Base-by-base conservation (phyloP, 768 basidiomycete species). In the Baorangia bicolor region DNA sequence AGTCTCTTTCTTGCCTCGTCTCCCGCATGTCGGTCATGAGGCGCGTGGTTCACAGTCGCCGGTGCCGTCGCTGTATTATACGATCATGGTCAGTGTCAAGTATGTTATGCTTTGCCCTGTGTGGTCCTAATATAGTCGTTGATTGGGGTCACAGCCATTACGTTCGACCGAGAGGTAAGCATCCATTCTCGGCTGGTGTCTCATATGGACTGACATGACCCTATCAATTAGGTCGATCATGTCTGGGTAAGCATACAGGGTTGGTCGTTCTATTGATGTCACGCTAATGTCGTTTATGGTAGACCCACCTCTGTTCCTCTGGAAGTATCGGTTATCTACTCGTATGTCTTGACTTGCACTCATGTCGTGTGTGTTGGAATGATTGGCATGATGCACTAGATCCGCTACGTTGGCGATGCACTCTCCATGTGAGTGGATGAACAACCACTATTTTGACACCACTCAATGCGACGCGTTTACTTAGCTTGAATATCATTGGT, bases 311-410 rank as follows among this genome's bases (percentile, higher is more conserved):
- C 11, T 25, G 30, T 2, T 49, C 42, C 7, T 67, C 59, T 20
- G 66, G 65, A 43, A 62, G 53, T 28, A 47, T 68, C 13, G 50
- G 20, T 20, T 66, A 66, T 45, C 18, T 65, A 8, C 38, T 68
- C 13, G 65, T 68, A 52, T 25, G 61, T 66, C n/a, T n/a, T n/a
- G n/a, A n/a, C n/a, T n/a, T n/a, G n/a, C n/a, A n/a, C n/a, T n/a
- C n/a, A n/a, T n/a, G n/a, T n/a, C n/a, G n/a, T n/a, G n/a, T n/a
- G n/a, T n/a, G n/a, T n/a, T n/a, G n/a, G n/a, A n/a, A n/a, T n/a
- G n/a, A n/a, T n/a, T n/a, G n/a, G n/a, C n/a, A n/a, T n/a, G n/a
- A n/a, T 28, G 9, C 16, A 14, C 25, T 25, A 65, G 64, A 62
- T 65, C n/a, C 64, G 63, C 5, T 65, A 65, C 25, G 44, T 64